Conservation (phyloP, 768 basidiomycete genomes). For the Boletus vinaceobasis region DNA sequence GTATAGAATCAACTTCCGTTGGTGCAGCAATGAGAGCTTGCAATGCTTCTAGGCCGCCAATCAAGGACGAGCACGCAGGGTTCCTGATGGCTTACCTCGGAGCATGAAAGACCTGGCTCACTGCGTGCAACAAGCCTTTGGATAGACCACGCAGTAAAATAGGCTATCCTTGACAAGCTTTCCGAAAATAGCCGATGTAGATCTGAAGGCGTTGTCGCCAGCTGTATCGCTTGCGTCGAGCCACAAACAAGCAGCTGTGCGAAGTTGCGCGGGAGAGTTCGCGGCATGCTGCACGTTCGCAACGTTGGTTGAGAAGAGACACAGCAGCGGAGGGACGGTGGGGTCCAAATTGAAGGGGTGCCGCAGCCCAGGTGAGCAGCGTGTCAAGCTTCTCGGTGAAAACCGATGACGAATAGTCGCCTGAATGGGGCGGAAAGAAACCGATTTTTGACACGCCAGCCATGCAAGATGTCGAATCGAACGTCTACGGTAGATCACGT, state of each 20-base stretch:
- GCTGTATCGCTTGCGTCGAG: conserved; percentile 67
- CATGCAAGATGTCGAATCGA: conserved; percentile 72
- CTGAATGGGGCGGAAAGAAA: conserved; percentile 52
- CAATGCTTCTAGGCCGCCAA: conserved; percentile 55
- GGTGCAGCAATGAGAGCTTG: conserved; percentile 60
- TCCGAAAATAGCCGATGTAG: conserved; percentile 67
- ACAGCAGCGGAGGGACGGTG: conserved; percentile 75
- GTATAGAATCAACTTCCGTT: conserved; percentile 67
- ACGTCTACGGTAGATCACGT: conserved; percentile 40
- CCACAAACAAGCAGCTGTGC: conserved; percentile 81
- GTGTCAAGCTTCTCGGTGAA: conserved; percentile 72
- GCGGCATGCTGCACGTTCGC: conserved; percentile 60
- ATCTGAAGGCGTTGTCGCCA: conserved; percentile 46
- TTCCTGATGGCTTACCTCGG: conserved; percentile 41
- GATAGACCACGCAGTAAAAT: conserved; percentile 70
- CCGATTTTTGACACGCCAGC: conserved; percentile 56
- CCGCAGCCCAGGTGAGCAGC: conserved; percentile 77
- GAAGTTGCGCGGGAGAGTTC: conserved; percentile 58
- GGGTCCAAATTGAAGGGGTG: conserved; percentile 79
- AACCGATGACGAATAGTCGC: conserved; percentile 33
- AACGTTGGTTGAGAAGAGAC: conserved; percentile 62
- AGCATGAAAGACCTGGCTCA: conserved; percentile 55
- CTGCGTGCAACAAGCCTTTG: conserved; percentile 80
- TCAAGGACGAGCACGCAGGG: background rate
- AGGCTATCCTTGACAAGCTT: conserved; percentile 66